A percentile compares a stretch with the other conserved stretches of the same genome.
These are phyloP conservation scores for Penstemon eatonii DNA, from an alignment of 257 asterid genomes.

Conservation along the genomic window DNA sequence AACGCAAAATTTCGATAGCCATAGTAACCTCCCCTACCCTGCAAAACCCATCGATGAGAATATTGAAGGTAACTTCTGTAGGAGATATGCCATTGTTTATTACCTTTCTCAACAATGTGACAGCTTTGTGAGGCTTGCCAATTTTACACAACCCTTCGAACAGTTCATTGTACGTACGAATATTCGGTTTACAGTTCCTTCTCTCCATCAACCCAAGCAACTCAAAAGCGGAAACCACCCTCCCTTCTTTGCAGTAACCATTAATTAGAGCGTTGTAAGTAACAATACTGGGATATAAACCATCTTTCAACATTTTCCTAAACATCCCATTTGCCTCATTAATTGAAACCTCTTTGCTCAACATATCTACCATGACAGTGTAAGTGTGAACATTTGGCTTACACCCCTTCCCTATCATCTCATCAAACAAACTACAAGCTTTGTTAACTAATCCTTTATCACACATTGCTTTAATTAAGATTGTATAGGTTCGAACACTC, in stretches of 20 bases:
- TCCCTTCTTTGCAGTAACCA: conserved; percentile 47
- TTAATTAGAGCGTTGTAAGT: conserved; percentile 51
- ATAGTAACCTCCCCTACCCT: conserved; percentile 32
- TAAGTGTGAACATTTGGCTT: conserved; percentile 48
- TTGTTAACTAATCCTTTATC: conserved; percentile 34
- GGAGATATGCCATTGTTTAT: conserved; percentile 36
- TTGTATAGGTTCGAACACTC: conserved; percentile 43
- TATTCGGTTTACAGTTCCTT: conserved; percentile 42
- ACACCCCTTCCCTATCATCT: conserved; percentile 41
- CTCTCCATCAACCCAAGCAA: conserved; percentile 52
- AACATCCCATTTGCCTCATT: conserved; percentile 51
- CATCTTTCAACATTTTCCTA: conserved; percentile 40
- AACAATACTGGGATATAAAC: conserved; percentile 34
- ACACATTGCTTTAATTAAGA: conserved; percentile 44
- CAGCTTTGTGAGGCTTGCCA: conserved; percentile 42
- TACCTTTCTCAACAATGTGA: conserved; percentile 38
- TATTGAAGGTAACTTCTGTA: conserved; percentile 42
- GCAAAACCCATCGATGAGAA: conserved; percentile 41
- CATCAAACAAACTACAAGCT: conserved; percentile 40
- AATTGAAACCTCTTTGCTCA: conserved; percentile 41
- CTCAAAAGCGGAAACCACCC: conserved; percentile 47
- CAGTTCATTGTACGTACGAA: conserved; percentile 51
- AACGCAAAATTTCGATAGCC: conserved; percentile 40
- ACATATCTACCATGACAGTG: conserved; percentile 43
- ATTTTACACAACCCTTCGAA: conserved; percentile 45